A percentile compares a stretch with the other conserved stretches of the same genome.
These are phyloP conservation scores for Adansonia rubrostipa DNA, from an alignment of 441 rosid species.

Conservation along the genomic window DNA sequence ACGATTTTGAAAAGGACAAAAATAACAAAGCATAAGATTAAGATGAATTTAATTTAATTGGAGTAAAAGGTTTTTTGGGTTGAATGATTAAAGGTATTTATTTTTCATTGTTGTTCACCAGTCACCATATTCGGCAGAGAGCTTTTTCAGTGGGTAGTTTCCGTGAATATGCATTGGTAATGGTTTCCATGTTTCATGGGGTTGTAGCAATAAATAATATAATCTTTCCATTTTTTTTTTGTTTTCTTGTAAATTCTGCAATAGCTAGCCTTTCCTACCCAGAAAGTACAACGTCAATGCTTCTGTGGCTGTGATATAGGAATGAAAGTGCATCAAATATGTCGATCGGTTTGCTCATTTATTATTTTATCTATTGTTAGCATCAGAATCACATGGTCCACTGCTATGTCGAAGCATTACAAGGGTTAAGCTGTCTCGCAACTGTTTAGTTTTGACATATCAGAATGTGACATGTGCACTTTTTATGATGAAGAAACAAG, in stretches of 20 bases:
- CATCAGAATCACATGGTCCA: slow-evolving; percentile 15
- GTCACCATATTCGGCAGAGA: background rate
- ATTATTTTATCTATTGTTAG: background rate
- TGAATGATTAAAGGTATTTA: background rate
- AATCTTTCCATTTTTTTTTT: too few relatives aligned
- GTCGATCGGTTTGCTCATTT: background rate
- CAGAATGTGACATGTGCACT: slow-evolving; percentile 6
- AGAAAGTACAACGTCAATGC: background rate
- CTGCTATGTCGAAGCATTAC: background rate
- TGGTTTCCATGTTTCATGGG: background rate
- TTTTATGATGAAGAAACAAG: background rate
- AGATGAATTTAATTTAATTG: background rate
- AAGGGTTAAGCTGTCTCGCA: background rate
- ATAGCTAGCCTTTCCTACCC: background rate
- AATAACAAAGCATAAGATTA: background rate
- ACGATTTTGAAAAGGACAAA: background rate
- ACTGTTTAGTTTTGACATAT: slow-evolving; percentile 9
- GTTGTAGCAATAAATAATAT: too few relatives aligned
- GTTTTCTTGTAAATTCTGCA: background rate
- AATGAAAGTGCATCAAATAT: background rate
- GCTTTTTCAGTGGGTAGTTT: background rate
- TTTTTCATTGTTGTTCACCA: background rate
- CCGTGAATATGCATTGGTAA: background rate
- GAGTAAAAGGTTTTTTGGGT: background rate
- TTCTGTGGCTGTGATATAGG: background rate